Evolutionary conservation across 345 rosid species (phyloP).

Genomic region (Fremontodendron californicum): DNA sequence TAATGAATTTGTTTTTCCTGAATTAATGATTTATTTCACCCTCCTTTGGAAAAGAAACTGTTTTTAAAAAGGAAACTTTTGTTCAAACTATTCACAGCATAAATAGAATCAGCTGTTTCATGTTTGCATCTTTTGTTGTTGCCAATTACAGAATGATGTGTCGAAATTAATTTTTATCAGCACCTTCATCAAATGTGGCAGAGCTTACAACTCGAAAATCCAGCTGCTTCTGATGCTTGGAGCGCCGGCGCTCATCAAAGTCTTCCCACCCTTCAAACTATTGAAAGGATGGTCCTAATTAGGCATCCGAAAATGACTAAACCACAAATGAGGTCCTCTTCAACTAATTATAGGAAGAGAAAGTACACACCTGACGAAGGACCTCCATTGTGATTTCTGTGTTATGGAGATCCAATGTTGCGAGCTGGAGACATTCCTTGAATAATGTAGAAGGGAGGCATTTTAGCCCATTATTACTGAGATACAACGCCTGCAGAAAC

Average conservation of each 20-base stretch:
- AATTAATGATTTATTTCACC: too few relatives aligned
- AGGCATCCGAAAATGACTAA: background rate
- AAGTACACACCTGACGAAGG: conserved; percentile 64
- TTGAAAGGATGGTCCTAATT: background rate
- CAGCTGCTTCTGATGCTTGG: conserved; percentile 85
- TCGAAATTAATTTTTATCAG: conserved; percentile 67
- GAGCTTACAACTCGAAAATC: conserved; percentile 70
- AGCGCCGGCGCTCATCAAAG: conserved; percentile 67
- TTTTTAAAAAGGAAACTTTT: background rate
- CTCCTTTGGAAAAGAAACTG: too few relatives aligned
- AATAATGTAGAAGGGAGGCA: conserved; percentile 56
- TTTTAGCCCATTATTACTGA: conserved; percentile 67
- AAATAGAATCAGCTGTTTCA: background rate
- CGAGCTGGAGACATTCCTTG: conserved; percentile 59
- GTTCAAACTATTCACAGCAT: background rate
- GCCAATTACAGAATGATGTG: background rate
- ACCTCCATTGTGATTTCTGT: conserved; percentile 74
- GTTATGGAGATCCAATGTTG: conserved; percentile 81
- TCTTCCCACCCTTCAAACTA: conserved; percentile 81
- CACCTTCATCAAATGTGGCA: conserved; percentile 83
- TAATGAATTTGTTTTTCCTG: too few relatives aligned
- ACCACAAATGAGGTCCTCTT: background rate
- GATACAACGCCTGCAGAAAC: conserved; percentile 51
- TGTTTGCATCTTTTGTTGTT: background rate
- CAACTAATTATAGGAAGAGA: background rate